Base-by-base conservation (phyloP, 164 flowering plant species). In the Chimonanthus salicifolius region DNA sequence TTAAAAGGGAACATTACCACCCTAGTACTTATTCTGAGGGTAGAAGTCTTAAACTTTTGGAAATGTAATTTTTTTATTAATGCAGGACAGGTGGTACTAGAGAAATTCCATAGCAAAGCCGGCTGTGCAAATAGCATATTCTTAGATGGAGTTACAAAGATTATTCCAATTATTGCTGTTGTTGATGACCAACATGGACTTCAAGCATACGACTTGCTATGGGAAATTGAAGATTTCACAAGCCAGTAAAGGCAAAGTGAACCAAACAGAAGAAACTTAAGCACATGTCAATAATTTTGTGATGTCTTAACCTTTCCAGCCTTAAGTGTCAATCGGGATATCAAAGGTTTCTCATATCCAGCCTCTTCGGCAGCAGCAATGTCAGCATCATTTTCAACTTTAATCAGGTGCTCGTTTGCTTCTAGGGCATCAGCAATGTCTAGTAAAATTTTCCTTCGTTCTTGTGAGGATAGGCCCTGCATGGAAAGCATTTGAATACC, bases 351-450 rank as follows among this genome's bases (percentile, higher is more conserved):
- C 50, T 90, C 99, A 87, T 89, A 91, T 72, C 99, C 99, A 77
- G 86, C 89, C 68, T 71, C 72, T 75, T 89, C 80, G 49, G 98
- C 97, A 62, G 82, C 90, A 83, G 84, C 87, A 68, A 96, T 86
- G 87, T 96, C 98, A 81, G 91, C 93, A 73, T 87, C 89, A 84
- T 96, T 96, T 84, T 94, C 98, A 78, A 63, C 62, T 51, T 49
- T 78, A 72, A 96, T 94, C 69, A 79, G 16, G 58, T 84, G 74
- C 79, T 88, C 90, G 87, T 91, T 90, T 80, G 85, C 91, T 82
- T 90, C 97, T 67, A 96, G 74, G 7, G 99, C 94, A 85, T 91
- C 87, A 74, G 97, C 99, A 66, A 96, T 82, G 64, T 84, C 89
- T 51, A 90, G 76, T 83, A 96, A 83, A 79, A 91, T 83, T 75